Percentiles rank a stretch among this genome's conserved stretches.
phyloP scores from a whole-genome alignment of 306 rosid genomes.

The Begonia peltatifolia region DNA sequence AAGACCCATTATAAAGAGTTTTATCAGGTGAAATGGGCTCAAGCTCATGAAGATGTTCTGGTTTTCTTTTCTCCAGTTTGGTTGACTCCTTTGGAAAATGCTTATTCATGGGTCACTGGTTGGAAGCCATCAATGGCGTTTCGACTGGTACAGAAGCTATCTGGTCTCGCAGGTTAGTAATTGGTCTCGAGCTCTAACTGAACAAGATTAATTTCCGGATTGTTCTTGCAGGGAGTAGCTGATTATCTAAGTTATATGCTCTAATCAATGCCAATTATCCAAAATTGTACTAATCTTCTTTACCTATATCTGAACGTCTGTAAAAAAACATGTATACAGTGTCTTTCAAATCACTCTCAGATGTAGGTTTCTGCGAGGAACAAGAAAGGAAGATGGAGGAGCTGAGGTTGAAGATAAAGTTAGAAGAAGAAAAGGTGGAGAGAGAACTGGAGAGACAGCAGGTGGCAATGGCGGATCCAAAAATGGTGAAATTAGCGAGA shows the following conservation, averaged over 20 bases:
- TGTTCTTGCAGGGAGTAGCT: too few relatives aligned
- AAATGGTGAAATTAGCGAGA: slow-evolving; percentile 27
- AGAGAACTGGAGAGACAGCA: slow-evolving; percentile 38
- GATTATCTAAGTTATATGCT: too few relatives aligned
- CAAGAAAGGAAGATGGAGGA: slow-evolving; percentile 11
- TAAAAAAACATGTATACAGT: too few relatives aligned
- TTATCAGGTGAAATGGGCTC: slow-evolving; percentile 54
- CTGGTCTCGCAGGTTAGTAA: too few relatives aligned
- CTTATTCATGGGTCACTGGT: slow-evolving; percentile 24
- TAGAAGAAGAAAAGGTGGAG: slow-evolving; percentile 30
- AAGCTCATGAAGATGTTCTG: slow-evolving; percentile 37
- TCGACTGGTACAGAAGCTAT: slow-evolving; percentile 6
- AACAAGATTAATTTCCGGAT: too few relatives aligned
- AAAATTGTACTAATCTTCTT: too few relatives aligned
- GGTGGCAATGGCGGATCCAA: slow-evolving; percentile 42
- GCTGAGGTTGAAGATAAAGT: slow-evolving; percentile 14
- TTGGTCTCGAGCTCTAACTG: too few relatives aligned
- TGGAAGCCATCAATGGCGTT: slow-evolving; percentile 40
- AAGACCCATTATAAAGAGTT: slow-evolving; percentile 44
- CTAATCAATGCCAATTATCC: too few relatives aligned
- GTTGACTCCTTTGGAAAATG: slow-evolving; percentile 28
- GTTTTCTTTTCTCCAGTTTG: slow-evolving; percentile 41
- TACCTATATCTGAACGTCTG: too few relatives aligned
- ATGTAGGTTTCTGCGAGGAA: not conserved
- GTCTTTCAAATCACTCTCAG: too few relatives aligned